Percentiles rank a stretch among this genome's conserved stretches.
phyloP scores from a whole-genome alignment of 2,329 filamentous ascomycete genomes.

The Endothia cerciana region DNA sequence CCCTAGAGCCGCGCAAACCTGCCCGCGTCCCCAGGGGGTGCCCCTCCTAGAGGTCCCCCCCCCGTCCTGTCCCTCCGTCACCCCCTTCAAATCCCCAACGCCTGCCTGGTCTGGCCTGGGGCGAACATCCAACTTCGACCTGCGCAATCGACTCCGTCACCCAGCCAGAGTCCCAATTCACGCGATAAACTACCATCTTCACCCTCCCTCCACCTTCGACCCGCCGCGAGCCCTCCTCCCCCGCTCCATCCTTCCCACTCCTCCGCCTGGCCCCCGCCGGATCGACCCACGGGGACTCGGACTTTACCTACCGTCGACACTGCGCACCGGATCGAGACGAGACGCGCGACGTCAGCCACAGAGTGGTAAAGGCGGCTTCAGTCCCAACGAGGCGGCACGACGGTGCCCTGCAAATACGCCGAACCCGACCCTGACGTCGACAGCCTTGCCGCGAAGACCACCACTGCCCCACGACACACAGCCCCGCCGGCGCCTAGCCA shows the following conservation, averaged over 20 bases:
- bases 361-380: background rate
- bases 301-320: too few species aligned
- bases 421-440: background rate
- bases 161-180: too few species aligned
- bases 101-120: too few species aligned
- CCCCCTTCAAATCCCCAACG: slow-evolving; percentile 2
- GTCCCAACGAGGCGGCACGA: background rate
- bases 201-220: too few species aligned
- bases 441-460: slow-evolving; percentile 18
- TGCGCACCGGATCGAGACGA: slow-evolving; percentile 1
- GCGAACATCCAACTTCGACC: too few species aligned
- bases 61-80: background rate
- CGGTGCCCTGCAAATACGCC: background rate
- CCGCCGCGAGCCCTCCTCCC: too few species aligned
- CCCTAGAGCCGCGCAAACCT: background rate
- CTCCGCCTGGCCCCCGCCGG: too few species aligned
- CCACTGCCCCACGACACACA: background rate
- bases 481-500: slow-evolving; percentile 6
- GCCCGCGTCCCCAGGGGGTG: background rate
- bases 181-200: too few species aligned
- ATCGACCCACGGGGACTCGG: too few species aligned
- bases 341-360: background rate
- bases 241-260: too few species aligned
- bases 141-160: too few species aligned
- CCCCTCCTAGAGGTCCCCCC: background rate